phyloP scores from a whole-genome alignment of 805 yeast genomes.

The Candida succiphila region DNA sequence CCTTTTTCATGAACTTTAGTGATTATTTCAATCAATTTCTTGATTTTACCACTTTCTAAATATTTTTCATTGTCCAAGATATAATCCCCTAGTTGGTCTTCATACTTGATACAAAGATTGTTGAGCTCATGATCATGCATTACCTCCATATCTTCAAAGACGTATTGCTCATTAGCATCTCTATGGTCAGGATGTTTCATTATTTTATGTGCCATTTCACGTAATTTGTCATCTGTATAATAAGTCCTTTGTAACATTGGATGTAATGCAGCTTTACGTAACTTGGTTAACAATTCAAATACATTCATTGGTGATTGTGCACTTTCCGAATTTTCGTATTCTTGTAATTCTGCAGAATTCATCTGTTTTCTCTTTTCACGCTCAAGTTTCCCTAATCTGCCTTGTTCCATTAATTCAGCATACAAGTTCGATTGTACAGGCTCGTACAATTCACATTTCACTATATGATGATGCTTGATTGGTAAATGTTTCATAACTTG shows the following conservation, averaged over 20 bases:
- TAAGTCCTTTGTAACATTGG: constrained; percentile 71
- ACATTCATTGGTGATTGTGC: constrained; percentile 82
- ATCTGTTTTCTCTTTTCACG: constrained; percentile 31
- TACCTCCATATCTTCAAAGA: constrained; percentile 88
- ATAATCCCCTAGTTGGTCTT: constrained; percentile 47
- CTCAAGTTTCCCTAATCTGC: constrained; percentile 29
- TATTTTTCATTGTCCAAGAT: constrained; percentile 41
- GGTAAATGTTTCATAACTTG: constrained; percentile 91
- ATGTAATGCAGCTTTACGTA: constrained; percentile 89
- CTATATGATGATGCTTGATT: constrained; percentile 53
- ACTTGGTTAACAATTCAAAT: too few relatives aligned
- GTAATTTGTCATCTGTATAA: constrained; percentile 46
- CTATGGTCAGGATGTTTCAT: constrained; percentile 71
- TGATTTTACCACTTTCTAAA: constrained; percentile 67
- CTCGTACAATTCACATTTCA: constrained; percentile 50
- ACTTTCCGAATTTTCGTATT: constrained; percentile 20
- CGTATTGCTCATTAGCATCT: constrained; percentile 67
- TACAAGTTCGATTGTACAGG: constrained; percentile 50
- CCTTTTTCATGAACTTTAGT: constrained; percentile 44
- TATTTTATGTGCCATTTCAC: constrained; percentile 66
- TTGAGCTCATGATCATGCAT: constrained; percentile 91
- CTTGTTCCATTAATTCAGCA: constrained; percentile 41
- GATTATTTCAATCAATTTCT: constrained; percentile 46
- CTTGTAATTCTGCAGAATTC: constrained; percentile 22
- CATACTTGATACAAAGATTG: constrained; percentile 61